These are phyloP conservation scores for Acorus calamus DNA, from an alignment of 106 monocot genomes.

Conservation along the genomic window DNA sequence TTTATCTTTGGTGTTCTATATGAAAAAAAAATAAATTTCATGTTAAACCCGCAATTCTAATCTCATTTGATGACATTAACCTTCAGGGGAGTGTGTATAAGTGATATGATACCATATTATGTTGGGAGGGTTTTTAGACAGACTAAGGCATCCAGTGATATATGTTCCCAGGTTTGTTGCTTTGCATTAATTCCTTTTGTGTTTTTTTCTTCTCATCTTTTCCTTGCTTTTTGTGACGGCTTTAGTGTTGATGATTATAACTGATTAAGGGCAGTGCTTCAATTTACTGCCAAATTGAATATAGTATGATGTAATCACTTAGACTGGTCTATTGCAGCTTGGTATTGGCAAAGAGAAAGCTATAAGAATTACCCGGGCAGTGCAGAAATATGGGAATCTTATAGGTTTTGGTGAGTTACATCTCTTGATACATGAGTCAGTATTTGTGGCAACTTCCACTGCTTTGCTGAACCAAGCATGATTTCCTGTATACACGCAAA, in stretches of 20 bases:
- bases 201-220: not conserved
- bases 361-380: slow-evolving; percentile 35
- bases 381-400: slow-evolving; percentile 80
- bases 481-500: not conserved
- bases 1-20: too few relatives aligned
- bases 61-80: not conserved
- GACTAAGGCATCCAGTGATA: slow-evolving; percentile 65
- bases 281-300: not conserved
- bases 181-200: not conserved
- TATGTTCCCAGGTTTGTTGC: slow-evolving; percentile 59
- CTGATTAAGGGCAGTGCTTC: not conserved
- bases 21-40: too few relatives aligned
- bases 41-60: not conserved
- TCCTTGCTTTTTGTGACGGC: not conserved
- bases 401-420: slow-evolving; percentile 77
- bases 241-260: too few relatives aligned
- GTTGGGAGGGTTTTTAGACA: slow-evolving; percentile 63
- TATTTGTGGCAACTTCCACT: not conserved
- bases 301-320: too few relatives aligned
- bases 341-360: slow-evolving; percentile 71
- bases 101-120: slow-evolving; percentile 91
- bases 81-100: slow-evolving; percentile 89
- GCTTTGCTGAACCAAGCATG: not conserved
- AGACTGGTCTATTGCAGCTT: slow-evolving; percentile 24
- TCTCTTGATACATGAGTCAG: not conserved